Percentiles rank a stretch among this genome's conserved stretches.
Conservation (phyloP, 2,329 filamentous ascomycete genomes). For the Beauveria australis region DNA sequence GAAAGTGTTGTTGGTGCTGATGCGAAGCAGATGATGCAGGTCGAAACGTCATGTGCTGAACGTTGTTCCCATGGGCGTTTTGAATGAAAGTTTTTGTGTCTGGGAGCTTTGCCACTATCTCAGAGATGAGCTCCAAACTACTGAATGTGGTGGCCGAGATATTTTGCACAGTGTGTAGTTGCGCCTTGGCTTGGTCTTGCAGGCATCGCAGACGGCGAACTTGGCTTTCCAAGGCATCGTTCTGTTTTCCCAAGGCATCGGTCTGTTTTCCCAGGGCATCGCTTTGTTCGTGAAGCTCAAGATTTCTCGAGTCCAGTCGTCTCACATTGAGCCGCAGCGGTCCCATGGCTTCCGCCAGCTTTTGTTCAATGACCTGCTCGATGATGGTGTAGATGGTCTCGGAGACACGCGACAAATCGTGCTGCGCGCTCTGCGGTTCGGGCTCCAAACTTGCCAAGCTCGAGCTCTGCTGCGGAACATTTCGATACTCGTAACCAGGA, state of each 20-base stretch:
- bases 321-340: conserved; percentile 22
- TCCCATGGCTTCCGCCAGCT: conserved; percentile 22
- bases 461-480: neutral
- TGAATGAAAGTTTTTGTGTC: neutral
- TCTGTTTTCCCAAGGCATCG: conserved; percentile 15
- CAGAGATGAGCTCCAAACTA: neutral
- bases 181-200: neutral
- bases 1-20: neutral
- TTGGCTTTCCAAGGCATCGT: conserved; percentile 13
- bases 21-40: neutral
- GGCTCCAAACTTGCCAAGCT: neutral
- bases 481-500: neutral
- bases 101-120: conserved; percentile 9
- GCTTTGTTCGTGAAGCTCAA: conserved; percentile 19
- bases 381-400: conserved; percentile 23
- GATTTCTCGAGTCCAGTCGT: conserved; percentile 14
- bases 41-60: too few species aligned
- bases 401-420: neutral
- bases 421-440: neutral
- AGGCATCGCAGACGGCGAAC: conserved; percentile 9
- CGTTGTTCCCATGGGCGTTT: neutral
- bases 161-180: conserved; percentile 14
- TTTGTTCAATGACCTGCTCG: conserved; percentile 24
- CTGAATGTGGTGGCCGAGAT: conserved; percentile 9
- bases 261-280: conserved; percentile 21